Conservation (phyloP, 306 rosid genomes). For the Vigna trinervia region DNA sequence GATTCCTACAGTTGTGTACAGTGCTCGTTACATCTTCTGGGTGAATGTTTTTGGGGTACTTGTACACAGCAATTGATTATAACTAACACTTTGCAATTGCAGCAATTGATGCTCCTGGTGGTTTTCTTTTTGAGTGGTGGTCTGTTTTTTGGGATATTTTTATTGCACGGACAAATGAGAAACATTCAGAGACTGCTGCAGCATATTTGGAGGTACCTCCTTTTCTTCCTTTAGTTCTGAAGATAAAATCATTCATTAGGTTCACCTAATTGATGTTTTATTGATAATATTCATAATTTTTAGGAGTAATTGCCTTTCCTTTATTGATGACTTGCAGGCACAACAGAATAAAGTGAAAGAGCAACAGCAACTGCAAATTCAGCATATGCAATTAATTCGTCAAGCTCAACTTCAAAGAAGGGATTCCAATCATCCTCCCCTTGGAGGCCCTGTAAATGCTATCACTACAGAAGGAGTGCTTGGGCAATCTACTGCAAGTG, state of each 20-base stretch:
- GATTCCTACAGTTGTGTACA: slow-evolving; percentile 8
- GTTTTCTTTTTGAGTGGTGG: slow-evolving; percentile 98
- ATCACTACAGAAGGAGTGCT: slow-evolving; percentile 82
- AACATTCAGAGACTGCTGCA: slow-evolving; percentile 94
- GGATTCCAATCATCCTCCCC: slow-evolving; percentile 77
- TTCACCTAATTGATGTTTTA: slow-evolving; percentile 22
- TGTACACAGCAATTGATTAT: slow-evolving; percentile 23
- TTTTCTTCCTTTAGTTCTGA: slow-evolving; percentile 11
- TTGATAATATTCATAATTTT: slow-evolving; percentile 13
- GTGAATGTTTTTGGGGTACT: slow-evolving; percentile 4
- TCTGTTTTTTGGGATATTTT: slow-evolving; percentile 98
- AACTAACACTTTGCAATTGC: slow-evolving; percentile 48
- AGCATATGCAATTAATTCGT: slow-evolving; percentile 84
- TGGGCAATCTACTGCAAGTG: slow-evolving; percentile 83
- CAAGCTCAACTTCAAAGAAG: slow-evolving; percentile 91
- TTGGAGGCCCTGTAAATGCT: slow-evolving; percentile 68
- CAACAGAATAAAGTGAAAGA: slow-evolving; percentile 84
- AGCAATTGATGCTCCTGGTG: slow-evolving; percentile 99
- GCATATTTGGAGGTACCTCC: slow-evolving; percentile 79
- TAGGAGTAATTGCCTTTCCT: slow-evolving; percentile 4
- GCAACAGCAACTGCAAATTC: slow-evolving; percentile 85
- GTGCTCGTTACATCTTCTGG: slow-evolving; percentile 11
- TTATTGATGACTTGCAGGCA: slow-evolving; percentile 55
- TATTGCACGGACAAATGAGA: slow-evolving; percentile 88
- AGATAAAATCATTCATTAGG: slow-evolving; percentile 5